Conservation (phyloP, 2,329 filamentous ascomycete species). For the Aureobasidium lini region DNA sequence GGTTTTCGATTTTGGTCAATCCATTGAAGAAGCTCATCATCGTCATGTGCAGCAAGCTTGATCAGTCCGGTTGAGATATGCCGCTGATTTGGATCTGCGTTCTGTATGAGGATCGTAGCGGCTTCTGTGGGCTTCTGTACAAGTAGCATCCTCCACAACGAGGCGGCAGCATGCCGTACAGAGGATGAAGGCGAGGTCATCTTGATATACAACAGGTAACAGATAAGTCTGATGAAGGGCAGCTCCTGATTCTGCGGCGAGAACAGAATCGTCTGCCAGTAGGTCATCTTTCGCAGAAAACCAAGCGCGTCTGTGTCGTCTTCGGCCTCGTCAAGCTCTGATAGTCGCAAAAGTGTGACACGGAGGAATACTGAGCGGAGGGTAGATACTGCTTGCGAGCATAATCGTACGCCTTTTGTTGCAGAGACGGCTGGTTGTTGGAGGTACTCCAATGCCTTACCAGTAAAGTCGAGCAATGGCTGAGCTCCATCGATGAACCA, state of each 20-base stretch:
- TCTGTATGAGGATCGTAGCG: conserved; percentile 62
- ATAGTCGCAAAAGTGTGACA: conserved; percentile 71
- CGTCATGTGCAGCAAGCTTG: conserved; percentile 79
- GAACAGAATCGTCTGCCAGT: conserved; percentile 91
- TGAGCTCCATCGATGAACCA: conserved; percentile 91
- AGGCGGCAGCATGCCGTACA: conserved; percentile 69
- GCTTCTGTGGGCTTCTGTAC: conserved; percentile 89
- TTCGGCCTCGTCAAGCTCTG: conserved; percentile 66
- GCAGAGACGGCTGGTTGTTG: conserved; percentile 74
- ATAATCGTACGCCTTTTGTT: conserved; percentile 84
- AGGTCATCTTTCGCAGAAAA: conserved; percentile 79
- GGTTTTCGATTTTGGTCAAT: conserved; percentile 73
- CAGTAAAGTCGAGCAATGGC: conserved; percentile 75
- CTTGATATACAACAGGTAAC: conserved; percentile 88
- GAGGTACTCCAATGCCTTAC: conserved; percentile 78
- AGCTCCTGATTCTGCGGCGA: conserved; percentile 69
- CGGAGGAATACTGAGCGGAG: conserved; percentile 73
- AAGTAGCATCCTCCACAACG: conserved; percentile 83
- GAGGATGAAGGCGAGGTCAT: conserved; percentile 62
- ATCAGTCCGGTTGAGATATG: conserved; percentile 70
- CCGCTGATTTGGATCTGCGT: conserved; percentile 61
- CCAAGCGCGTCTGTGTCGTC: conserved; percentile 56
- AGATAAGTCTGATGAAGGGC: conserved; percentile 77
- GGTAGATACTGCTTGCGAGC: conserved; percentile 69
- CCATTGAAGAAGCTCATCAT: conserved; percentile 81